Percentiles rank a stretch among this genome's conserved stretches.
Conservation (phyloP, 495 filamentous ascomycete genomes). For the Chaetomidium leptoderma region DNA sequence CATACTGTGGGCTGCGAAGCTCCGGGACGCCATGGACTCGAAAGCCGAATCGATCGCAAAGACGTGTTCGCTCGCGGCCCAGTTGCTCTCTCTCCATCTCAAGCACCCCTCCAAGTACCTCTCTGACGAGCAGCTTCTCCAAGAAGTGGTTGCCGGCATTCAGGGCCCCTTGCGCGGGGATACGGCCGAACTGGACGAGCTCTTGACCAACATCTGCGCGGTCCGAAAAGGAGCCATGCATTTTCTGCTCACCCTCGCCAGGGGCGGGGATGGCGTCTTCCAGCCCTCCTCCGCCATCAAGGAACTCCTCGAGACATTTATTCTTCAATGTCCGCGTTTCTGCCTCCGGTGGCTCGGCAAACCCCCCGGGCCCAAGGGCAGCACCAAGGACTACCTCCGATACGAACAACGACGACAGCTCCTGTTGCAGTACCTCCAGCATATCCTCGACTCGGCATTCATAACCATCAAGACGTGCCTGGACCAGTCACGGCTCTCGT, state of each 20-base stretch:
- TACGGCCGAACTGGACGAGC: slow-evolving; percentile 61
- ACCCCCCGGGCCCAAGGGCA: slow-evolving; percentile 37
- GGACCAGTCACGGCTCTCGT: slow-evolving; percentile 37
- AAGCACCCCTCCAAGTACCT: slow-evolving; percentile 31
- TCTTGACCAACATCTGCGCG: slow-evolving; percentile 59
- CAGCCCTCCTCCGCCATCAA: slow-evolving; percentile 10
- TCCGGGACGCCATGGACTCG: slow-evolving; percentile 31
- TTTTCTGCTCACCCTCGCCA: slow-evolving; percentile 37
- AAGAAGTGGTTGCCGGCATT: slow-evolving; percentile 49
- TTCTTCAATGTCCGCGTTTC: slow-evolving; percentile 51
- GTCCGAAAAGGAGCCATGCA: slow-evolving; percentile 58
- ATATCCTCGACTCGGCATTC: slow-evolving; percentile 54
- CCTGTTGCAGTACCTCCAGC: slow-evolving; percentile 41
- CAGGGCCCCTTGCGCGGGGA: slow-evolving; percentile 60
- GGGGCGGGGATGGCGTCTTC: slow-evolving; percentile 4
- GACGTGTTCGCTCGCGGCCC: slow-evolving; percentile 40
- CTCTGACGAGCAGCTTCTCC: slow-evolving; percentile 38
- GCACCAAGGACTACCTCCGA: slow-evolving; percentile 48
- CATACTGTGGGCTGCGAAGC: slow-evolving; percentile 45
- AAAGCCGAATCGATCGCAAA: slow-evolving; percentile 43
- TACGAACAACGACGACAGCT: slow-evolving; percentile 54
- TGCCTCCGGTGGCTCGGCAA: slow-evolving; percentile 54
- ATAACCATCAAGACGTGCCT: slow-evolving; percentile 46
- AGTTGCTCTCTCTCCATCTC: slow-evolving; percentile 44
- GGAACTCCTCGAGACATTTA: slow-evolving; percentile 44